Base-by-base conservation (phyloP, 2,329 filamentous ascomycete genomes). In the Diatrype stigma region DNA sequence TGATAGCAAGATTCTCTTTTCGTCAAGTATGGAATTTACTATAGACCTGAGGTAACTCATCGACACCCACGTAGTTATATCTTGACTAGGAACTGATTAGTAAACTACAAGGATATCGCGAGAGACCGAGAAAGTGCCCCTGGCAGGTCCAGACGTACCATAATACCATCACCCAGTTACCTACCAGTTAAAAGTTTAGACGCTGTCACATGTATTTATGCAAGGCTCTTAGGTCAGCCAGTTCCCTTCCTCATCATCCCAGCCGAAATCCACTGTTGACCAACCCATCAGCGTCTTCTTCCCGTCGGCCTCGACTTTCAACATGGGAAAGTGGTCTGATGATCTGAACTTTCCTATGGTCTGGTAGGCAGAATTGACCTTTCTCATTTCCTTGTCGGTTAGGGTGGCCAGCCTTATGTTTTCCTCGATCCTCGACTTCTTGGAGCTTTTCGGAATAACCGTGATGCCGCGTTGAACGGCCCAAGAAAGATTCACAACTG, bases 171-270 rank as follows among this genome's bases (percentile, higher is more conserved):
- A n/a, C n/a, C n/a, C n/a, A n/a, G n/a, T n/a, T n/a, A n/a, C n/a
- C n/a, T n/a, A n/a, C n/a, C 26, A 30, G 26, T 6, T 30, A 30
- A 30, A 6, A 4, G 14, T 17, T 19, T 6, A 6, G 35, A 38
- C 17, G 32, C 32, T 35, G 8, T 12, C 32, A 16, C 11, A 8
- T 14, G 7, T 7, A 6, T 35, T 35, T 6, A 14, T 35, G 14
- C 6, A n/a, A 45, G 2, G 12, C 26, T 19, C 26, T 53, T 42
- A 60, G 2, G 45, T 46, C 30, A 63, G 23, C 59, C 63, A 65
- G 28, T 65, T 60, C 17, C 63, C 63, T 14, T 63, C 17, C 42
- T 61, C 60, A 38, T 65, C 58, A 48, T 65, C 63, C 56, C 61
- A 65, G 3, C 63, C 63, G 47, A 64, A 54, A 10, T 65, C 63